Evolutionary conservation across 768 basidiomycete species (phyloP), one percentile per base, ranked within the genome.

Genomic region (Agrocybe praecox): DNA sequence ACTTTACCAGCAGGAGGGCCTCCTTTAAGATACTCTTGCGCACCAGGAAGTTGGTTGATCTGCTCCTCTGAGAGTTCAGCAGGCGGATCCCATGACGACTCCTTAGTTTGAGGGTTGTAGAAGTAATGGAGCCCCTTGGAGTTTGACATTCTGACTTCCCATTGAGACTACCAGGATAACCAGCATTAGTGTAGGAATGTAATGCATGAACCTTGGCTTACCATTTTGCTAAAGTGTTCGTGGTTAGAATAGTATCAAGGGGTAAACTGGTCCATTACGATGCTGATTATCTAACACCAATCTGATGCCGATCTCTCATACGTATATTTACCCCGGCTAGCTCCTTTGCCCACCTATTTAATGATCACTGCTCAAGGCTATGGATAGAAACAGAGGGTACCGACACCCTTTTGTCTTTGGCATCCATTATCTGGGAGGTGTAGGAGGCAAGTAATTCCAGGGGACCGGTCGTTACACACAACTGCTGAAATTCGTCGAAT

Each of bases 61-160:
- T 96, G 70, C 1, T 88, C 87, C 14, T 76, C 62, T n/a, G 84
- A 74, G 32, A 96, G 69, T 2, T 73, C 86, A 1, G 76, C 23
- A 2, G 93, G 96, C 0, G 81, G 57, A 0, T 93, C 89, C 97
- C 97, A 99, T 52, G 72, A 77, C 1, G 96, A 98, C 55, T 82
- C 67, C 47, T 81, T 78, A 46, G 89, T 90, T 24, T 79, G 69
- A 36, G 74, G 63, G 72, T 97, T 91, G 87, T 84, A 96, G 77
- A 88, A 98, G 80, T 98, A 98, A 15, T 94, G 90, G 33, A 92
- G 70, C 22, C 80, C 71, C 65, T 86, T 86, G 19, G 92, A 89
- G 67, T 72, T 85, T 44, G 94, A 96, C 78, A 93, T 82, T 57
- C 93, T 88, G 61, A 98, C 78, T 83, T 97, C 92, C 94, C 94